A percentile compares a stretch with the other conserved stretches of the same genome.
These are phyloP conservation scores for Lablab purpureus DNA, from an alignment of 306 rosid species.

Conservation along the genomic window DNA sequence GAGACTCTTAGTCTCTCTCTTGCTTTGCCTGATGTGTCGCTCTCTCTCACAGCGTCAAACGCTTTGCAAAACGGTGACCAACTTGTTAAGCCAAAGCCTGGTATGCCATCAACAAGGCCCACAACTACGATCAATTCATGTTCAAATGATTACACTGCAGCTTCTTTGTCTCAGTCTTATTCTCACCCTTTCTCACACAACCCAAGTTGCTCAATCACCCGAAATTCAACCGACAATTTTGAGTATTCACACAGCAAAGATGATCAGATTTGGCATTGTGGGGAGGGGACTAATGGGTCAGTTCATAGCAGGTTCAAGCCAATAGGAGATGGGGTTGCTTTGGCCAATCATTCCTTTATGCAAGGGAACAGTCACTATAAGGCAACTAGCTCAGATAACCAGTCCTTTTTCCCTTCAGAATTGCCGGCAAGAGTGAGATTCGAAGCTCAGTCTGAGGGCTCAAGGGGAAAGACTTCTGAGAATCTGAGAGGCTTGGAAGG, in stretches of 20 bases:
- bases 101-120: conserved; percentile 61
- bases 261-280: conserved; percentile 83
- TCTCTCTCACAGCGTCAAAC: conserved; percentile 80
- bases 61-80: conserved; percentile 67
- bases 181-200: conserved; percentile 79
- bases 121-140: conserved; percentile 55
- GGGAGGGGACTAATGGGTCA: conserved; percentile 91
- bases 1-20: conserved; percentile 85
- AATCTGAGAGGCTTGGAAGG: conserved; percentile 63
- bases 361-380: conserved; percentile 63
- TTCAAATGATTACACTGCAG: conserved; percentile 75
- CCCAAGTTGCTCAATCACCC: conserved; percentile 81
- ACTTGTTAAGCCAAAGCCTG: conserved; percentile 54
- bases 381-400: conserved; percentile 69
- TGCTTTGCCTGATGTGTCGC: conserved; percentile 77
- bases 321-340: conserved; percentile 73
- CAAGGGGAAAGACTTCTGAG: conserved; percentile 75
- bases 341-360: conserved; percentile 67
- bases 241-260: conserved; percentile 73
- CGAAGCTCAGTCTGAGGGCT: conserved; percentile 66
- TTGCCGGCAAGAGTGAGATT: conserved; percentile 73
- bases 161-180: conserved; percentile 74
- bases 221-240: conserved; percentile 76
- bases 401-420: conserved; percentile 79
- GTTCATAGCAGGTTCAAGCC: conserved; percentile 94